A percentile compares a stretch with the other conserved stretches of the same genome.
Evolutionary conservation across 2,329 filamentous ascomycete genomes (phyloP).

Genomic region (Amauroascus niger): DNA sequence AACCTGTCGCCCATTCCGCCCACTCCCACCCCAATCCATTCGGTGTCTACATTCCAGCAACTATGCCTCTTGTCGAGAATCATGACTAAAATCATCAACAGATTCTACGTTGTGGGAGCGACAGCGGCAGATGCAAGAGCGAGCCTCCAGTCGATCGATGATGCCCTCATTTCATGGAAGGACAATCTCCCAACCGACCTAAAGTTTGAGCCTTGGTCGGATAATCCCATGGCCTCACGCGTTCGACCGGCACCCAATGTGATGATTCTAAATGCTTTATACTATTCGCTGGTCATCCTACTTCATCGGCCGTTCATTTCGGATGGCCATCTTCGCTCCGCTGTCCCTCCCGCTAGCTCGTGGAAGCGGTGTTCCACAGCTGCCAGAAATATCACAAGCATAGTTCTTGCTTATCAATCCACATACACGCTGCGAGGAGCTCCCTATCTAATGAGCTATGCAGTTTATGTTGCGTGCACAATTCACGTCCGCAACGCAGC

Average conservation of each 20-base stretch:
- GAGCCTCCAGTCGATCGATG: constrained; percentile 23
- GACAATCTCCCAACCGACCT: constrained; percentile 23
- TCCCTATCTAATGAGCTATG: constrained; percentile 37
- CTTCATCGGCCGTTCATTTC: constrained; percentile 40
- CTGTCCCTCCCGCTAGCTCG: constrained; percentile 20
- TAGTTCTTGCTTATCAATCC: constrained; percentile 30
- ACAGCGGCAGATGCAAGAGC: constrained; percentile 22
- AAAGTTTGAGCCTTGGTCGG: constrained; percentile 23
- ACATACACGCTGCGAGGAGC: constrained; percentile 35
- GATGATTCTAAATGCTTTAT: constrained; percentile 30
- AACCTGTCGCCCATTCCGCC: constrained; percentile 4
- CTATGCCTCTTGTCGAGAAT: constrained; percentile 30
- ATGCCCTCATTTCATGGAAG: constrained; percentile 23
- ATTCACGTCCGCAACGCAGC: constrained; percentile 36
- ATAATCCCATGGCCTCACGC: constrained; percentile 15
- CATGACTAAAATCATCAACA: constrained; percentile 32
- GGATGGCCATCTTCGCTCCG: constrained; percentile 24
- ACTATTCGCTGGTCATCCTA: constrained; percentile 38
- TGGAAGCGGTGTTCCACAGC: constrained; percentile 30
- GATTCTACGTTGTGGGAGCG: constrained; percentile 27
- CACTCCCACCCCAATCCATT: constrained; percentile 21
- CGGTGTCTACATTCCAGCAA: constrained; percentile 31
- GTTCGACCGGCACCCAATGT: constrained; percentile 22
- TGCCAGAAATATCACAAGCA: constrained; percentile 31
- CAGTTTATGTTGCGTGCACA: constrained; percentile 36